A percentile compares a stretch with the other conserved stretches of the same genome.
These are phyloP conservation scores for Fusarium paranaense DNA, from an alignment of 2,329 filamentous ascomycete species.

Conservation along the genomic window DNA sequence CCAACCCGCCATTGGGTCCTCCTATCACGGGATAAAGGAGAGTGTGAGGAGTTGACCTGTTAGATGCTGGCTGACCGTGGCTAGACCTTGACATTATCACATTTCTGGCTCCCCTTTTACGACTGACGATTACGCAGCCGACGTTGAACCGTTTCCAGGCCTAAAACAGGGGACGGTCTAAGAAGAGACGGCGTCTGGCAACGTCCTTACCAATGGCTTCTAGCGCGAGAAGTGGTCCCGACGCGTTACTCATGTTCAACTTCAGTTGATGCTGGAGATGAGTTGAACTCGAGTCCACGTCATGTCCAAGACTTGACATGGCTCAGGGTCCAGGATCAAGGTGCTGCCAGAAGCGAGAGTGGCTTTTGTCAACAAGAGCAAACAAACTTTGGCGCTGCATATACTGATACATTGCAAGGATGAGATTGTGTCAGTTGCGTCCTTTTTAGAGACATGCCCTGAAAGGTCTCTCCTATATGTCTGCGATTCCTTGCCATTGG, in stretches of 20 bases:
- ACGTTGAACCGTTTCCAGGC: background rate
- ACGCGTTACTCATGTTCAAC: background rate
- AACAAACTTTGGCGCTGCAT: background rate
- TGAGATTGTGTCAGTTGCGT: background rate
- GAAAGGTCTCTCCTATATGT: background rate
- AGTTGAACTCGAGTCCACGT: background rate
- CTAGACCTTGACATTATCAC: background rate
- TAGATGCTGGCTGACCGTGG: background rate
- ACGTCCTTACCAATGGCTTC: background rate
- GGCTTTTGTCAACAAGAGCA: background rate
- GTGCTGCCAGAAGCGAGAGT: background rate
- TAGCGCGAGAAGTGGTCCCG: background rate
- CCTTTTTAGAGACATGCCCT: background rate
- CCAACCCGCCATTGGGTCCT: background rate
- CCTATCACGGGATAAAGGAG: background rate
- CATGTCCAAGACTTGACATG: background rate
- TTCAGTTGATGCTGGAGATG: background rate
- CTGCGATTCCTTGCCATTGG: background rate
- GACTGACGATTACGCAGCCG: background rate
- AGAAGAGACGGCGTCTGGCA: background rate
- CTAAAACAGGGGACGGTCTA: background rate
- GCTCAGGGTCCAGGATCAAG: background rate
- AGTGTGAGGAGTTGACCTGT: background rate
- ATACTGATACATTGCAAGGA: background rate
- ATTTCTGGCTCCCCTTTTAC: background rate